These are phyloP conservation scores for Phycomyces blakesleeanus DNA, from an alignment of 192 early-diverging fungal species.

Conservation along the genomic window DNA sequence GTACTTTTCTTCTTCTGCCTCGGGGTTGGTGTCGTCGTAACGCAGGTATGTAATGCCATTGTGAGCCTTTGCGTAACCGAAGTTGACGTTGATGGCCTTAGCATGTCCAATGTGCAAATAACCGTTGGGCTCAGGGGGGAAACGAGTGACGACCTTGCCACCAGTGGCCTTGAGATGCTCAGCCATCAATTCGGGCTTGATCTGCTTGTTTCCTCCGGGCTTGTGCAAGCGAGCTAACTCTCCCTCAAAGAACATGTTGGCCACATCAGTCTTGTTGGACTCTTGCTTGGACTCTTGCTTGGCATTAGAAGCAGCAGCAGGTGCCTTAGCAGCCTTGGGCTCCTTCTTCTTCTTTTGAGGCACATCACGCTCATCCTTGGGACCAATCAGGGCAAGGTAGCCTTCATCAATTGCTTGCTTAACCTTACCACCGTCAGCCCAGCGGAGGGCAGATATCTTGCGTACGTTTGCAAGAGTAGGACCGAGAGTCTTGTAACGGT, in stretches of 20 bases:
- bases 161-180: slow-evolving; percentile 88
- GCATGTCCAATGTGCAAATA: slow-evolving; percentile 99
- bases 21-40: slow-evolving; percentile 62
- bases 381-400: slow-evolving; percentile 83
- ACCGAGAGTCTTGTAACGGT: slow-evolving; percentile 85
- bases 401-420: slow-evolving; percentile 89
- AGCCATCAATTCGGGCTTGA: slow-evolving; percentile 84
- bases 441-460: slow-evolving; percentile 66
- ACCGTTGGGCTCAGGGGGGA: slow-evolving; percentile 99
- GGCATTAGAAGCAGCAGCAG: slow-evolving; percentile 31
- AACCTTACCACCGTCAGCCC: slow-evolving; percentile 86
- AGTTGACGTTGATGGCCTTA: slow-evolving; percentile 99
- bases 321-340: slow-evolving; percentile 41
- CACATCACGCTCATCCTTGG: slow-evolving; percentile 94
- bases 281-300: slow-evolving; percentile 23
- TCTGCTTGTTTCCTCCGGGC: slow-evolving; percentile 95
- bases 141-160: slow-evolving; percentile 92
- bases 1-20: slow-evolving; percentile 94
- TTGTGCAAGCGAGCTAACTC: slow-evolving; percentile 91
- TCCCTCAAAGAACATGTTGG: slow-evolving; percentile 84
- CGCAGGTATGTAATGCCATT: slow-evolving; percentile 87
- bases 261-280: slow-evolving; percentile 28
- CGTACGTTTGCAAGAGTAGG: slow-evolving; percentile 68
- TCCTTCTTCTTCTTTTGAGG: slow-evolving; percentile 60
- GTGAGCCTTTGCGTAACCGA: slow-evolving; percentile 93